Evolutionary conservation across 1,139 yeast species (phyloP).

Genomic region (Blastobotrys raffinosifermentans): DNA sequence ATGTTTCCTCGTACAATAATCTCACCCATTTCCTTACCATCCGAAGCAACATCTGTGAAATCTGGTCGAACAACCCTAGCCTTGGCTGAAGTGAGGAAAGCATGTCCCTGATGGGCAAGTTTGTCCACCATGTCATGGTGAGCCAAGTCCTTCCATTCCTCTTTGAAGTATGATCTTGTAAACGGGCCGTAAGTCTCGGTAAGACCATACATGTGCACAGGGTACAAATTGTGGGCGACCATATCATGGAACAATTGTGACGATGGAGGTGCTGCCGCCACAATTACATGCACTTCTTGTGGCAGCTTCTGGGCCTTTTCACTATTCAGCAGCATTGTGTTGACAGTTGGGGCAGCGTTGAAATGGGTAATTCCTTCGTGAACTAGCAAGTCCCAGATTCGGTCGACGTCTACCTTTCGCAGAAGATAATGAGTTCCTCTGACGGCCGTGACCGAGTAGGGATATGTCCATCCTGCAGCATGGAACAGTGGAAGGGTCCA

Average conservation of each 20-base stretch:
- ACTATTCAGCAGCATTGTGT: conserved; percentile 33
- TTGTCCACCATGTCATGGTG: conserved; percentile 23
- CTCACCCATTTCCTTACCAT: conserved; percentile 35
- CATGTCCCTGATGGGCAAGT: conserved; percentile 35
- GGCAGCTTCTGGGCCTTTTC: conserved; percentile 28
- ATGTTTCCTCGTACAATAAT: conserved; percentile 39
- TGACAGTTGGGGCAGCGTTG: conserved; percentile 38
- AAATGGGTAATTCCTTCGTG: conserved; percentile 32
- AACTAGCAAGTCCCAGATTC: conserved; percentile 33
- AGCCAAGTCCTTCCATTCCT: conserved; percentile 30
- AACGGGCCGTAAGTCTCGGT: conserved; percentile 45
- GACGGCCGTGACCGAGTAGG: conserved; percentile 37
- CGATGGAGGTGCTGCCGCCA: conserved; percentile 38
- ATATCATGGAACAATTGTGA: conserved; percentile 34
- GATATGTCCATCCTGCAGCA: conserved; percentile 38
- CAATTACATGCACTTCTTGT: conserved; percentile 31
- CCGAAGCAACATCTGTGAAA: conserved; percentile 42
- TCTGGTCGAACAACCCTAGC: conserved; percentile 47
- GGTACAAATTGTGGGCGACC: conserved; percentile 31
- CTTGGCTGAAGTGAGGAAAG: conserved; percentile 35
- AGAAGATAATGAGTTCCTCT: conserved; percentile 36
- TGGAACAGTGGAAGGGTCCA: conserved; percentile 40
- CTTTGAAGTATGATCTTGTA: conserved; percentile 30
- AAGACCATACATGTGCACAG: conserved; percentile 67
- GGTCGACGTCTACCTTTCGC: conserved; percentile 33